phyloP scores from a whole-genome alignment of 2,329 filamentous ascomycete species.

The Colletotrichum musicola region DNA sequence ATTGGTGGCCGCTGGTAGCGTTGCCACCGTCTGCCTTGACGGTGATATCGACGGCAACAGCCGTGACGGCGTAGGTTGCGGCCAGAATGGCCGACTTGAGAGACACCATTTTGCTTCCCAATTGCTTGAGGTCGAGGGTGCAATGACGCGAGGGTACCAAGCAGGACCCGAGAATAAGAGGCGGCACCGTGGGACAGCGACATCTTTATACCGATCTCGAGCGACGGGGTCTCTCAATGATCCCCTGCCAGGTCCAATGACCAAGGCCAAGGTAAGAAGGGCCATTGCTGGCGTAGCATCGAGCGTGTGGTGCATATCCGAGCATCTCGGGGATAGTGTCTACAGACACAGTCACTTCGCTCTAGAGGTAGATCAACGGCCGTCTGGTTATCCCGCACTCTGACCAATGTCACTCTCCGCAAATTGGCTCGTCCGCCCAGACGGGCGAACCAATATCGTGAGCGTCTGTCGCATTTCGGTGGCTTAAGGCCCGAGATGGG shows the following conservation, averaged over 20 bases:
- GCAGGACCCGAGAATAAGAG: neutral
- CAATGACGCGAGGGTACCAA: constrained; percentile 28
- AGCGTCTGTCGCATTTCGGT: constrained; percentile 28
- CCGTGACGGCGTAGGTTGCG: constrained; percentile 41
- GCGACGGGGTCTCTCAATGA: neutral
- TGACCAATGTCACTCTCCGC: neutral
- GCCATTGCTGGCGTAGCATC: neutral
- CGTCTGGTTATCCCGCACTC: constrained; percentile 9
- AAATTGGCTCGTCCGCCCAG: constrained; percentile 5
- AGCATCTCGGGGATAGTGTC: neutral
- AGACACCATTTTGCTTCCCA: constrained; percentile 37
- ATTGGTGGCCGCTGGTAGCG: constrained; percentile 57
- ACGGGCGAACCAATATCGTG: constrained; percentile 16
- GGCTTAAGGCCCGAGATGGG: constrained; percentile 29
- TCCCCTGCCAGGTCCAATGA: neutral
- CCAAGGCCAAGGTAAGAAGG: neutral
- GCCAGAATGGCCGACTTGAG: constrained; percentile 41
- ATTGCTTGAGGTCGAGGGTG: constrained; percentile 9
- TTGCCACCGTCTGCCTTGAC: constrained; percentile 56
- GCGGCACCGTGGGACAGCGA: neutral
- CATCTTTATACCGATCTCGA: constrained; percentile 11
- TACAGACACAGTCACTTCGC: neutral
- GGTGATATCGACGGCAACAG: constrained; percentile 56
- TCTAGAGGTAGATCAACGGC: neutral
- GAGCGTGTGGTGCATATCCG: neutral